Evolutionary conservation across 371 early-diverging fungal genomes (phyloP).

Genomic region (Saksenaea oblongispora): DNA sequence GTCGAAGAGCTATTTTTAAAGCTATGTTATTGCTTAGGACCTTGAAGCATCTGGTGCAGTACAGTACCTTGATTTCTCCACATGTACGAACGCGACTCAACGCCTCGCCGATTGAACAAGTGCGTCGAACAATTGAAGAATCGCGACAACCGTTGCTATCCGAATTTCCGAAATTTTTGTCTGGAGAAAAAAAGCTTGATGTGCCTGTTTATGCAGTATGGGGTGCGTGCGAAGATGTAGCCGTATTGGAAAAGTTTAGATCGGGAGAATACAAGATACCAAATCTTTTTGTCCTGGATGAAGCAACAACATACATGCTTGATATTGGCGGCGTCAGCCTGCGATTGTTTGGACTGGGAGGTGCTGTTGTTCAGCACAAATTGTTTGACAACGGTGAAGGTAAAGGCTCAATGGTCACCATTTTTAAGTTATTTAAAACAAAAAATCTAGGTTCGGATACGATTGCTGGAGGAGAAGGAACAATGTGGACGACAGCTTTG

Average conservation of each 20-base stretch:
- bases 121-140: constrained; percentile 51
- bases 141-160: constrained; percentile 52
- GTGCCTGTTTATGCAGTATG: constrained; percentile 70
- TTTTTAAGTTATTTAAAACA: no score
- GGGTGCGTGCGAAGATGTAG: constrained; percentile 72
- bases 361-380: constrained; percentile 67
- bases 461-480: constrained; percentile 69
- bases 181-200: constrained; percentile 47
- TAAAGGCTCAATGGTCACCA: no score
- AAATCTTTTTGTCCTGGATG: constrained; percentile 62
- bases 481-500: constrained; percentile 71
- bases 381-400: constrained; percentile 74
- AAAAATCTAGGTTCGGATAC: constrained; percentile 50
- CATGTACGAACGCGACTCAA: constrained; percentile 47
- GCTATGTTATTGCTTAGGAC: constrained; percentile 39
- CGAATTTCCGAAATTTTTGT: constrained; percentile 56
- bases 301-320: constrained; percentile 54
- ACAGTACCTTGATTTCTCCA: constrained; percentile 61
- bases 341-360: constrained; percentile 68
- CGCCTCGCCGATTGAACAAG: constrained; percentile 40
- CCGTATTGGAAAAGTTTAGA: constrained; percentile 64
- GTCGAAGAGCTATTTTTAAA: neutral
- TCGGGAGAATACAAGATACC: constrained; percentile 48
- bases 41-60: constrained; percentile 62
- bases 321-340: constrained; percentile 64